Conservation (phyloP, 345 rosid genomes). For the Aquilaria malaccensis region DNA sequence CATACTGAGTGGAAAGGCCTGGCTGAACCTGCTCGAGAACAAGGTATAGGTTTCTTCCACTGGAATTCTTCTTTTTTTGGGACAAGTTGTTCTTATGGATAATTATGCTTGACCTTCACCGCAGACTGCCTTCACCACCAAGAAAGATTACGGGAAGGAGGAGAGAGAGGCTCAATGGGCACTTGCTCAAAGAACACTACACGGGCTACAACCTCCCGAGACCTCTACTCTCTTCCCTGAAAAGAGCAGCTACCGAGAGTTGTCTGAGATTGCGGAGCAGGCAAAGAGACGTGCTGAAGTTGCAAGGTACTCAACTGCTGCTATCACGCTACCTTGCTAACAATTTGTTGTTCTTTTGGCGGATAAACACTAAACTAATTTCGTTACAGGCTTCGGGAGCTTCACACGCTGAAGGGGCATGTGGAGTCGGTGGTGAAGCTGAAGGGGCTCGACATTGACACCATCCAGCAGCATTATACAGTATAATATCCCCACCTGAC, state of each 20-base stretch:
- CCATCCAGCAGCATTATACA: constrained; percentile 71
- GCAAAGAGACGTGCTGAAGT: constrained; percentile 78
- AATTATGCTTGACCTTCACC: not conserved
- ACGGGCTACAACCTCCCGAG: constrained; percentile 63
- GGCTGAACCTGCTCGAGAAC: constrained; percentile 63
- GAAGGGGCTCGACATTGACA: constrained; percentile 64
- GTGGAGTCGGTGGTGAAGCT: constrained; percentile 80
- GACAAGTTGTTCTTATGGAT: not conserved
- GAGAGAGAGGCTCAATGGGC: constrained; percentile 93
- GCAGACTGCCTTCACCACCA: constrained; percentile 76
- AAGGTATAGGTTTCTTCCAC: constrained; percentile 33
- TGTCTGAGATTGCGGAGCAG: constrained; percentile 75
- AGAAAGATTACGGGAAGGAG: constrained; percentile 72
- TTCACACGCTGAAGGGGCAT: constrained; percentile 66
- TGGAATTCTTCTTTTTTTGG: not conserved
- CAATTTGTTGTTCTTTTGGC: not conserved
- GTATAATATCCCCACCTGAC: constrained; percentile 24
- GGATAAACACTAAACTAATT: not conserved
- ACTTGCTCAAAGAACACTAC: constrained; percentile 59
- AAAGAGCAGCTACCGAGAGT: constrained; percentile 52
- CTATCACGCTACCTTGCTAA: not conserved
- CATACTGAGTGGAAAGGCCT: constrained; percentile 64
- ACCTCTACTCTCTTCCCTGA: constrained; percentile 31
- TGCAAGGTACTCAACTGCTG: constrained; percentile 39
- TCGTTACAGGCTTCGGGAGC: constrained; percentile 55